These are phyloP conservation scores for Poronia punctata DNA, from an alignment of 495 filamentous ascomycete genomes.

Conservation along the genomic window DNA sequence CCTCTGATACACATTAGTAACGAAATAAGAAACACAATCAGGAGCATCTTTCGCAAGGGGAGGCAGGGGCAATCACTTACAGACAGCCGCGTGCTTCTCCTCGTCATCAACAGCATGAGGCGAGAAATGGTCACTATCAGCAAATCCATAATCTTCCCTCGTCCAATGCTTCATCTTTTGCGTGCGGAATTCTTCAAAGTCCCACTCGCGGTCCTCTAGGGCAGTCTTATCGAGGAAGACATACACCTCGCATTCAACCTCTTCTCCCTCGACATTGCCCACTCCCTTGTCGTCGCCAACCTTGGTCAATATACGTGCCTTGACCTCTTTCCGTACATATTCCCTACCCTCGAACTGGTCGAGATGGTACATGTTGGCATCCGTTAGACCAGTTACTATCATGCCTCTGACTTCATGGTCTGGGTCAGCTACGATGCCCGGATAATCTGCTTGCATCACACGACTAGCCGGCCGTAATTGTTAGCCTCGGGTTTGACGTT, in stretches of 20 bases:
- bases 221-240: slow-evolving; percentile 49
- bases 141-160: slow-evolving; percentile 33
- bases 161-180: slow-evolving; percentile 57
- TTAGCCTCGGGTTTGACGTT: background rate
- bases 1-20: too few species aligned
- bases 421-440: slow-evolving; percentile 59
- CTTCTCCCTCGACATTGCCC: slow-evolving; percentile 48
- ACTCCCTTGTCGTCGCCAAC: slow-evolving; percentile 31
- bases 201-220: slow-evolving; percentile 72
- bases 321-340: slow-evolving; percentile 60
- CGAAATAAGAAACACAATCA: too few species aligned
- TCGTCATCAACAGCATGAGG: slow-evolving; percentile 11
- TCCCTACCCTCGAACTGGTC: slow-evolving; percentile 77
- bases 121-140: slow-evolving; percentile 21
- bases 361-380: slow-evolving; percentile 65
- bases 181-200: slow-evolving; percentile 64
- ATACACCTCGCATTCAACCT: slow-evolving; percentile 68
- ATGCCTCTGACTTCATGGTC: slow-evolving; percentile 66
- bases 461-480: slow-evolving; percentile 18
- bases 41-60: background rate
- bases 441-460: slow-evolving; percentile 61
- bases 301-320: slow-evolving; percentile 46
- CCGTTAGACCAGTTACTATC: slow-evolving; percentile 70
- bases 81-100: slow-evolving; percentile 15
- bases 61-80: slow-evolving; percentile 9